Conservation (phyloP, 768 basidiomycete genomes). For the Macrolepiota fuliginosa region DNA sequence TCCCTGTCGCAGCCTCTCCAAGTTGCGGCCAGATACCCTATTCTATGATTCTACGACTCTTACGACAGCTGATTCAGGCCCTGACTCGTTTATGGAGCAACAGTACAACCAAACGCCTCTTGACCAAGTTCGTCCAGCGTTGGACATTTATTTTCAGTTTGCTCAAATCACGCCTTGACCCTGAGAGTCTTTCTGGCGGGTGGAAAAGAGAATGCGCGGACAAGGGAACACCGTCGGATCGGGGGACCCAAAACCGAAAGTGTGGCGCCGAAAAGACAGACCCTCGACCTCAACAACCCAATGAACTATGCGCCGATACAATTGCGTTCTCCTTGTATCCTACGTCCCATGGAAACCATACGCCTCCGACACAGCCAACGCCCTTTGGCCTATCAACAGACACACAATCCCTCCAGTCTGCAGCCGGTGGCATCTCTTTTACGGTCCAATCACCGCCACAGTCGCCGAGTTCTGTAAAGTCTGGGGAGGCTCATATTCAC, state of each 20-base stretch:
- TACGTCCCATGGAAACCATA: conserved; percentile 4
- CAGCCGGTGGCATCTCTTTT: background rate
- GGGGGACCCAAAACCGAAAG: background rate
- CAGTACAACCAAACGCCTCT: background rate
- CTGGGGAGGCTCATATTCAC: background rate
- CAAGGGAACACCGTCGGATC: too few relatives aligned
- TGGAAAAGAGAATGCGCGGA: background rate
- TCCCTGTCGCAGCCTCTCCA: background rate
- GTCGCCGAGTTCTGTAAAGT: background rate
- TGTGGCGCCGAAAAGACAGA: background rate
- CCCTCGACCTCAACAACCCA: background rate
- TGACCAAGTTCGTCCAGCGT: background rate
- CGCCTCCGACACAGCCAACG: background rate
- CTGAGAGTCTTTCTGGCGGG: too few relatives aligned
- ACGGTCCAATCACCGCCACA: background rate
- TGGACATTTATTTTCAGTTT: background rate
- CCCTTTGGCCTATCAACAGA: conserved; percentile 4
- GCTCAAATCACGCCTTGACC: background rate
- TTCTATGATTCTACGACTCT: background rate
- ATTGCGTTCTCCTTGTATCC: conserved; percentile 16
- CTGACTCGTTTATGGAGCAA: background rate
- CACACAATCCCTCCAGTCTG: conserved; percentile 2
- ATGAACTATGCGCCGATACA: background rate
- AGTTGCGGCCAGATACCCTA: background rate
- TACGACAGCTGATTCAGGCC: background rate